Percentiles rank a stretch among this genome's conserved stretches.
Conservation (phyloP, 768 basidiomycete species). For the Pleurotus giganteus region DNA sequence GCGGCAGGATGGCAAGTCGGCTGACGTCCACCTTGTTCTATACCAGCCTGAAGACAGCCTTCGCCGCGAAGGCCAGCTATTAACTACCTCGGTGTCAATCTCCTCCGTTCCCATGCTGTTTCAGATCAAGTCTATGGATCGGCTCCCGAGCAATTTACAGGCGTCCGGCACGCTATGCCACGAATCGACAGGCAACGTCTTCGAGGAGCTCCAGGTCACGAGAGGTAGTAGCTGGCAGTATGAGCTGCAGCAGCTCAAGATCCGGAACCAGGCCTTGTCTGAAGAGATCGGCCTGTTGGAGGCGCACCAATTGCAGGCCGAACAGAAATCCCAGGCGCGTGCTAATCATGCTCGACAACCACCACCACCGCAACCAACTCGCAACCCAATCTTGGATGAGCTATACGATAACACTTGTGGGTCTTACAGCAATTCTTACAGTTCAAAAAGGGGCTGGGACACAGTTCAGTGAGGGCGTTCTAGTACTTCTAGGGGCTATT, state of each 20-base stretch:
- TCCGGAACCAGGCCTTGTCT: conserved; percentile 60
- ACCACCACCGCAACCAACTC: background rate
- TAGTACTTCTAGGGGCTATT: background rate
- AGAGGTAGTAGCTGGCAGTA: conserved; percentile 90
- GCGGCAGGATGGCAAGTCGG: conserved; percentile 33
- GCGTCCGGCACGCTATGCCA: conserved; percentile 7
- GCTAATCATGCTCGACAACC: background rate
- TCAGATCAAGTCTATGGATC: conserved; percentile 31
- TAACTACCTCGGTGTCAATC: conserved; percentile 20
- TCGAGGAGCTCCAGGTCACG: conserved; percentile 66
- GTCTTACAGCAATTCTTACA: background rate
- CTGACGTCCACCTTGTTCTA: conserved; percentile 23
- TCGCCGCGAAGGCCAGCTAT: background rate
- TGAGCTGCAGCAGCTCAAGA: conserved; percentile 81
- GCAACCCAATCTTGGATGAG: background rate
- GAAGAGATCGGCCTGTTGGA: conserved; percentile 49
- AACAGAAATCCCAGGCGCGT: background rate
- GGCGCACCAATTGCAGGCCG: conserved; percentile 12
- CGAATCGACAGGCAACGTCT: conserved; percentile 41
- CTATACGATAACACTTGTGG: background rate
- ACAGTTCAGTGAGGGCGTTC: background rate
- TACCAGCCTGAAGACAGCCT: conserved; percentile 12
- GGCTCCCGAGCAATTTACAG: conserved; percentile 11
- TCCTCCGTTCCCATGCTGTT: conserved; percentile 34
- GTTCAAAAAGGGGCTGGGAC: conserved; percentile 4